Evolutionary conservation across 2,329 filamentous ascomycete genomes (phyloP), one percentile per base, ranked within the genome.

Genomic region (Paraphoma chrysanthemicola): DNA sequence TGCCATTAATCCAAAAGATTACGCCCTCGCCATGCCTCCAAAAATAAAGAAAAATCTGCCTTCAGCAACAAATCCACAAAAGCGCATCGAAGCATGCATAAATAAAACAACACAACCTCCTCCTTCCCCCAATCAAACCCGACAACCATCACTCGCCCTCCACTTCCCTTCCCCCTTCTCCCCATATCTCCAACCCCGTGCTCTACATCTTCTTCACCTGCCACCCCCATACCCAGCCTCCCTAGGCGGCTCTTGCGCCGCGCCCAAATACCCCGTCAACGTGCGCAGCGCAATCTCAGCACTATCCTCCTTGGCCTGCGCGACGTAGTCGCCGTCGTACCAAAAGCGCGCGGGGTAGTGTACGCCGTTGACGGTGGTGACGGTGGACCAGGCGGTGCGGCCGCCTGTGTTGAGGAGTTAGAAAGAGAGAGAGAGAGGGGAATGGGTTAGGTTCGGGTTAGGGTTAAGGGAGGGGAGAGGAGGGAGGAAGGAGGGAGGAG

Each of bases 361-460:
- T 12, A 33, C 56, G 30, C 66, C 68, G n/a, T 69, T 66, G 48
- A 76, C 55, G 10, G 60, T 48, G 12, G 67, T 69, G 39, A 72
- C 57, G 48, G 68, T 71, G 18, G 69, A 71, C 75, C 75, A 78
- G 12, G 75, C 75, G 6, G 75, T 78, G 11, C 75, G 68, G 39
- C 74, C 73, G 48, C 74, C 74, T 77, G 48, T 23, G 23, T 23
- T 23, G 23, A 23, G 23, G 23, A 23, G 23, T 23, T 23, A 23
- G 23, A 23, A 23, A n/a, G n/a, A n/a, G n/a, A n/a, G n/a, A n/a
- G n/a, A n/a, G n/a, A n/a, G 23, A 23, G 23, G 23, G 23, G 23
- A 23, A 23, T 23, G 23, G 23, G 23, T 23, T 23, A 5, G 23
- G 23, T 23, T 2, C 3, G 23, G 23, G n/a, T n/a, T n/a, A n/a